A percentile compares a stretch with the other conserved stretches of the same genome.
phyloP scores from a whole-genome alignment of 2,329 filamentous ascomycete species.

The Leptosphaerulina australis region DNA sequence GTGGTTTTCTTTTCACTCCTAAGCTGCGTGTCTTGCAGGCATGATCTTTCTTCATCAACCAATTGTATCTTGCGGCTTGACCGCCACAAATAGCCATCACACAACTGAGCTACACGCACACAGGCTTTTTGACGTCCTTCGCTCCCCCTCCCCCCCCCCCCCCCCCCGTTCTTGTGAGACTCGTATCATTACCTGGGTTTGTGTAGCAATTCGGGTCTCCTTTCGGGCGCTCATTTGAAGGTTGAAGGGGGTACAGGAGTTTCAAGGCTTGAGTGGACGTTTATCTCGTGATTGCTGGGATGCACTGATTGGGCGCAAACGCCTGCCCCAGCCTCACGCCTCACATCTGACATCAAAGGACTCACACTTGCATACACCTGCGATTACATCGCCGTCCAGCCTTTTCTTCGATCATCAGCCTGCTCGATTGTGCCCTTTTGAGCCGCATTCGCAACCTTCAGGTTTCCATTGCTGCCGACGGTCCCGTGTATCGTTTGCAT shows the following conservation, averaged over 20 bases:
- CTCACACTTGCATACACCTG: constrained; percentile 20
- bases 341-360: constrained; percentile 10
- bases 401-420: constrained; percentile 19
- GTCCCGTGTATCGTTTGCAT: constrained; percentile 12
- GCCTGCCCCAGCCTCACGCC: constrained; percentile 8
- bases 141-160: constrained; percentile 19
- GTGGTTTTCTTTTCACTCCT: constrained; percentile 23
- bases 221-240: constrained; percentile 19
- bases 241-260: constrained; percentile 10
- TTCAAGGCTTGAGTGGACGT: constrained; percentile 9
- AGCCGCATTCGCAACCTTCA: constrained; percentile 20
- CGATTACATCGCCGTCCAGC: constrained; percentile 4
- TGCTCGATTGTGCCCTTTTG: constrained; percentile 25
- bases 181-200: constrained; percentile 18
- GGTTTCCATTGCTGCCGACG: constrained; percentile 17
- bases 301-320: constrained; percentile 11
- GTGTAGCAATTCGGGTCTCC: constrained; percentile 18
- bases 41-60: constrained; percentile 10
- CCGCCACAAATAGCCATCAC: constrained; percentile 35
- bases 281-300: constrained; percentile 5
- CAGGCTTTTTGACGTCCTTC: constrained; percentile 15
- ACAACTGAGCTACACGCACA: constrained; percentile 25
- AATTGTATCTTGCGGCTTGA: constrained; percentile 27
- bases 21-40: constrained; percentile 31
- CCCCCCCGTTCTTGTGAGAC: constrained; percentile 27